phyloP scores from a whole-genome alignment of 352 stramenopile species.

The Globisporangium apiculatum region DNA sequence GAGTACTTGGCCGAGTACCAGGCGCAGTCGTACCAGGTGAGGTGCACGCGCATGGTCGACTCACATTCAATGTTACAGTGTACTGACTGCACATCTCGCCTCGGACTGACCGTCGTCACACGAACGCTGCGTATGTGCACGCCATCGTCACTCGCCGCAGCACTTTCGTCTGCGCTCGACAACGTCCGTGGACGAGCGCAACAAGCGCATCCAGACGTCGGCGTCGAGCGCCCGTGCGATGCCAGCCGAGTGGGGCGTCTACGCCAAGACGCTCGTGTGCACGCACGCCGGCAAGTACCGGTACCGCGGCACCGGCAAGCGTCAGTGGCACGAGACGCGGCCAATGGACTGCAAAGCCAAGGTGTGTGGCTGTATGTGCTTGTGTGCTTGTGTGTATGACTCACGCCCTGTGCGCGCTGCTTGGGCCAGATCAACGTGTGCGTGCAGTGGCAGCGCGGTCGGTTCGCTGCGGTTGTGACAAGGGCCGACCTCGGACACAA shows the following conservation, averaged over 20 bases:
- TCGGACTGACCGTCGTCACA: too few species aligned
- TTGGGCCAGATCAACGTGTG: constrained; percentile 1
- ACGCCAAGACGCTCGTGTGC: constrained; percentile 19
- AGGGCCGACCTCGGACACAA: constrained; percentile 2
- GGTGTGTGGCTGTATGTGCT: not conserved
- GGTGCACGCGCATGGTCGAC: not conserved
- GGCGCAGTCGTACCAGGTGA: not conserved
- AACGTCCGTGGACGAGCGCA: constrained; percentile 4
- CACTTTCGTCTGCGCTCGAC: constrained; percentile 5
- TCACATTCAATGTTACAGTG: not conserved
- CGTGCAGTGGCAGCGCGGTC: not conserved
- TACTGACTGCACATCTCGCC: not conserved
- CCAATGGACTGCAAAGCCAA: constrained; percentile 16
- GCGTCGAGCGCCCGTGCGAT: constrained; percentile 2
- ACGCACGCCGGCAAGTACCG: constrained; percentile 14
- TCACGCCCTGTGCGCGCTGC: not conserved
- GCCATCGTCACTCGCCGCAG: not conserved
- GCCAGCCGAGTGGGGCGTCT: constrained; percentile 9
- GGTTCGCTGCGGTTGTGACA: constrained; percentile 1
- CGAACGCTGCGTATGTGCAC: too few species aligned
- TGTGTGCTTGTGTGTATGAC: not conserved
- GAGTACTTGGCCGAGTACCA: not conserved
- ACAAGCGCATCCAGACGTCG: constrained; percentile 1
- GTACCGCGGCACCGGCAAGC: constrained; percentile 13
- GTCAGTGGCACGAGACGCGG: constrained; percentile 10